Conservation (phyloP, 345 rosid species). For the Melastoma malabathricum region DNA sequence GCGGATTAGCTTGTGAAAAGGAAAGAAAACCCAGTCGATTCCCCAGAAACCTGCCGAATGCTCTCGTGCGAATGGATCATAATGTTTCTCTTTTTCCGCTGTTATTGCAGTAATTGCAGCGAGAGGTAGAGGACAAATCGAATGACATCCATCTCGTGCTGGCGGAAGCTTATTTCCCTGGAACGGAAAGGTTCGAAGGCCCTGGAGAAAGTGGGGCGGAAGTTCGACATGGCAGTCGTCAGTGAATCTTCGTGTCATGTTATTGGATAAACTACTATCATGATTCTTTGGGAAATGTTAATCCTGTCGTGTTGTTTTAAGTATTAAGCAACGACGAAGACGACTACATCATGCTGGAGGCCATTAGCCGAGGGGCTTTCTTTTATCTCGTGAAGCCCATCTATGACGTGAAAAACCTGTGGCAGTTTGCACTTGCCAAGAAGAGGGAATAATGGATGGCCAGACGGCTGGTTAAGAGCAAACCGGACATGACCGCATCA, state of each 20-base stretch:
- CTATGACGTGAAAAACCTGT: constrained; percentile 18
- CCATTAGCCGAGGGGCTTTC: constrained; percentile 31
- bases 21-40: no score
- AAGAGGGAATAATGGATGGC: constrained; percentile 3
- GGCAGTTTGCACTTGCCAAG: constrained; percentile 27
- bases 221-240: constrained; percentile 26
- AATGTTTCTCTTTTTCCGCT: not conserved
- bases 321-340: constrained; percentile 22
- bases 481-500: no score
- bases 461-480: no score
- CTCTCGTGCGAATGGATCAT: not conserved
- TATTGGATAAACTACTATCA: not conserved
- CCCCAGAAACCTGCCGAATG: no score
- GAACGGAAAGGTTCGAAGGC: constrained; percentile 33
- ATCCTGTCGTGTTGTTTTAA: constrained; percentile 6
- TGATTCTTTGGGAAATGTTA: constrained; percentile 2
- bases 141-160: constrained; percentile 28
- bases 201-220: constrained; percentile 22
- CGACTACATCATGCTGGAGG: constrained; percentile 18
- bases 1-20: no score
- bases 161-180: constrained; percentile 30
- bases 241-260: constrained; percentile 17
- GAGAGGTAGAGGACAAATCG: constrained; percentile 12
- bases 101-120: constrained; percentile 27
- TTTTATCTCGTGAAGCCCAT: constrained; percentile 34